Conservation (phyloP, 176 grass and related monocot genomes). For the Poa annua region DNA sequence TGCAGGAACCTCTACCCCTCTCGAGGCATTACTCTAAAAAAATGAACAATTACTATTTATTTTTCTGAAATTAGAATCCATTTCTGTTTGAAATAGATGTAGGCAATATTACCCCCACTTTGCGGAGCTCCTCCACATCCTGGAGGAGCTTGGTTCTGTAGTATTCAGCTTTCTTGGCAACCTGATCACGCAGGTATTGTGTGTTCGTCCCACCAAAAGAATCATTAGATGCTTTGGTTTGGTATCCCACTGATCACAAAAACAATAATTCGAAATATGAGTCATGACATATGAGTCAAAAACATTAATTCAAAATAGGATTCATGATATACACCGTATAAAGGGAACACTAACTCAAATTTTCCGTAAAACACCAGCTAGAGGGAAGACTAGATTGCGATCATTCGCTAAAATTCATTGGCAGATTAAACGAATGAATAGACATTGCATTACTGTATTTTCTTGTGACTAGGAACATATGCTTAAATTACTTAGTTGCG, state of each 20-base stretch:
- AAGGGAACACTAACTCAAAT: not conserved
- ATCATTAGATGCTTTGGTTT: slow-evolving; percentile 65
- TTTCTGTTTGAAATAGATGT: slow-evolving; percentile 23
- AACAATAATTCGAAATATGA: not conserved
- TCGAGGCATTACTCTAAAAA: not conserved
- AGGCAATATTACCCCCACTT: slow-evolving; percentile 50
- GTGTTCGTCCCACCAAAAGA: slow-evolving; percentile 44
- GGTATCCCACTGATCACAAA: slow-evolving; percentile 62
- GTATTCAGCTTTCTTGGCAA: slow-evolving; percentile 35
- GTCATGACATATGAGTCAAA: not conserved
- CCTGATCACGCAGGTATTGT: slow-evolving; percentile 51
- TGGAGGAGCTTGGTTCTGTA: slow-evolving; percentile 55
- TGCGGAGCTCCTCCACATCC: slow-evolving; percentile 46
- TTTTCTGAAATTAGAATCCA: not conserved
- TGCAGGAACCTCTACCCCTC: not conserved
- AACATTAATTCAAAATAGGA: not conserved
- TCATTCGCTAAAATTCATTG: slow-evolving; percentile 1
- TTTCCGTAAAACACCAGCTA: not conserved
- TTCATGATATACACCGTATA: not conserved
- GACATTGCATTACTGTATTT: not conserved
- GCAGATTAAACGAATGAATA: slow-evolving; percentile 7
- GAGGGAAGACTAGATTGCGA: not conserved
- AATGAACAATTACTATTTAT: not conserved
- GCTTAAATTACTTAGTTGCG: not conserved
- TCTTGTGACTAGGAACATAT: slow-evolving; percentile 9